These are phyloP conservation scores for Plasmodium coatneyi DNA, from an alignment of 169 alveolate genomes.

Conservation along the genomic window DNA sequence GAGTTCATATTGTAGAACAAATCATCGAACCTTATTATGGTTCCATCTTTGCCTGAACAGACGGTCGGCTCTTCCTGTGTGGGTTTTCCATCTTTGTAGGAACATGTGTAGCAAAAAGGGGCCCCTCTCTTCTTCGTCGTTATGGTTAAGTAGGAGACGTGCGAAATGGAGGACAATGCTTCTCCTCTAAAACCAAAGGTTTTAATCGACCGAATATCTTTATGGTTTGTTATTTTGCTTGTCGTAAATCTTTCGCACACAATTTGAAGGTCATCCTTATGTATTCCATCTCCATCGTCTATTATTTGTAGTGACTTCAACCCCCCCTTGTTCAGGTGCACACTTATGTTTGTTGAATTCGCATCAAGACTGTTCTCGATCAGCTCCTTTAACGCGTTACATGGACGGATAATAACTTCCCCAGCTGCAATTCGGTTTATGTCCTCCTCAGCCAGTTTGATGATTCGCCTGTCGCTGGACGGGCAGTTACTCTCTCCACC, in stretches of 20 bases:
- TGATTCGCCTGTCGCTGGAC: conserved; percentile 77
- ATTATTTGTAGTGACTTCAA: conserved; percentile 91
- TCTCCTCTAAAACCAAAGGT: conserved; percentile 99
- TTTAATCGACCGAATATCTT: conserved; percentile 88
- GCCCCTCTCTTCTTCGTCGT: conserved; percentile 87
- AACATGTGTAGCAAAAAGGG: conserved; percentile 87
- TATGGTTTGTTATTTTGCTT: conserved; percentile 92
- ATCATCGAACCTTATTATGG: conserved; percentile 79
- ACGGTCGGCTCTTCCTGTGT: conserved; percentile 76
- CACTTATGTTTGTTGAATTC: conserved; percentile 89
- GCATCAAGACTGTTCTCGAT: conserved; percentile 99
- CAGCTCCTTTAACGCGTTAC: conserved; percentile 97
- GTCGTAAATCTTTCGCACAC: conserved; percentile 98
- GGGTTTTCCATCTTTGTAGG: conserved; percentile 88
- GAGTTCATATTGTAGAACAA: conserved; percentile 81
- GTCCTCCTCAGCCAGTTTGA: conserved; percentile 89
- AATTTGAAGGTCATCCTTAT: conserved; percentile 91
- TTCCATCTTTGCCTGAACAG: conserved; percentile 81
- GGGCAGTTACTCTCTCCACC: not conserved
- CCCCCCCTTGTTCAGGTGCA: conserved; percentile 93
- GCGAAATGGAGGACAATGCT: conserved; percentile 97
- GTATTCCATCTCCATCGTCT: conserved; percentile 98
- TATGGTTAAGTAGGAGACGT: conserved; percentile 93
- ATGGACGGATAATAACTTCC: conserved; percentile 96
- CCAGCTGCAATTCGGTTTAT: conserved; percentile 98